Evolutionary conservation across 768 basidiomycete genomes (phyloP), one percentile per base, ranked within the genome.

Genomic region (Auriscalpium vulgare): DNA sequence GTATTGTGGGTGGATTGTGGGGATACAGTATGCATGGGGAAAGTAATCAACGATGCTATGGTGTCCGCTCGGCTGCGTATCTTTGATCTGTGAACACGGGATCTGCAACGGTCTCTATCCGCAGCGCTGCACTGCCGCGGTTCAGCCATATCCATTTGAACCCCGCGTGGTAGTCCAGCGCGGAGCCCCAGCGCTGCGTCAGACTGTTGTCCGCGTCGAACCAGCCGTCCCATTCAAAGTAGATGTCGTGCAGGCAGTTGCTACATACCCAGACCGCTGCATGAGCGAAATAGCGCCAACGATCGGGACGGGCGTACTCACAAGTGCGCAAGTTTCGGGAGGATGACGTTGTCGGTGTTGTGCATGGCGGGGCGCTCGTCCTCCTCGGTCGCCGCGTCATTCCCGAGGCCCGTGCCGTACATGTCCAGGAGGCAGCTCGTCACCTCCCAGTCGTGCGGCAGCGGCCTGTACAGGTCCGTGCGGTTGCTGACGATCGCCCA

Each of bases 121-220:
- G 67, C 37, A 77, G 44, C 2, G 54, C 50, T 0, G 29, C 48
- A 3, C 46, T 49, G 23, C 57, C 62, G 23, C 67, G 63, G 61
- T 78, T 78, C 34, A 78, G 63, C 77, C 78, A 79, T 16, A 78
- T 70, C 78, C 77, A 78, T 59, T 79, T 80, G 65, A 68, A 76
- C 3, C 77, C 76, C 40, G 67, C 65, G 60, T 78, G 77, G 60
- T 75, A 76, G 36, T 66, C 62, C n/a, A 79, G 61, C 14, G 77
- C 75, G 7, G 75, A 57, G 10, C 69, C 72, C 77, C 78, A 79
- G 19, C 74, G 73, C 45, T 63, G 58, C n/a, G 68, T 73, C n/a
- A 79, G 69, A 21, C 60, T 56, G 50, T 77, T 64, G 9, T 63
- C 62, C 9, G 75, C 72, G 54, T 78, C 71, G 17, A 68, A 66